These are phyloP conservation scores for Phytomonas sp. DNA, from an alignment of 208 protist genomes.

Conservation along the genomic window DNA sequence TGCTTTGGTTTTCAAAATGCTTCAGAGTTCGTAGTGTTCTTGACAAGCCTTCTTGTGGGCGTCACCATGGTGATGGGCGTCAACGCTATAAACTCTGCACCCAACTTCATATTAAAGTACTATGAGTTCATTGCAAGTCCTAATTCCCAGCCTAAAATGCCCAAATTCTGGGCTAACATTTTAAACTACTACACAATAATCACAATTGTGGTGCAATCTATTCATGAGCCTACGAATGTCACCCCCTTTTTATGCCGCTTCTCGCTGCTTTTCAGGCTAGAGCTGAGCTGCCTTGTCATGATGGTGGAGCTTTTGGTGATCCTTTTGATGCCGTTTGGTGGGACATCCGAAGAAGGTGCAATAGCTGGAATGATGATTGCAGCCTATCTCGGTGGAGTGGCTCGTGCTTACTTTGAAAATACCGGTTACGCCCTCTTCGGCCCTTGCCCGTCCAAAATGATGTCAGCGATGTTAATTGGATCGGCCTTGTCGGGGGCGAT, in stretches of 20 bases:
- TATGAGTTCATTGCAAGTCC: conserved; percentile 62
- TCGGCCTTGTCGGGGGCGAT: conserved; percentile 47
- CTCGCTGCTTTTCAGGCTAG: conserved; percentile 50
- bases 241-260: conserved; percentile 70
- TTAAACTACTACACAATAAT: conserved; percentile 77
- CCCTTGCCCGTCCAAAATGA: conserved; percentile 54
- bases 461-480: conserved; percentile 67
- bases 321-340: conserved; percentile 35
- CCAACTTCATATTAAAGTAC: conserved; percentile 80
- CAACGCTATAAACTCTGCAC: conserved; percentile 81
- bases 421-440: conserved; percentile 86
- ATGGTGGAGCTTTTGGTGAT: conserved; percentile 60
- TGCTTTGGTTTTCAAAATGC: conserved; percentile 10
- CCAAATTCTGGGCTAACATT: conserved; percentile 58
- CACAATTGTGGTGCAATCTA: conserved; percentile 62
- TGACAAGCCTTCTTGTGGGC: conserved; percentile 71
- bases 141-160: conserved; percentile 20
- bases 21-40: conserved; percentile 35
- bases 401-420: conserved; percentile 79
- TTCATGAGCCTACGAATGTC: conserved; percentile 62
- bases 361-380: conserved; percentile 63
- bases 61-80: conserved; percentile 84
- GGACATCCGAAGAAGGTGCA: conserved; percentile 27
- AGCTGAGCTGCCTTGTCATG: conserved; percentile 38
- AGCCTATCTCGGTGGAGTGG: conserved; percentile 50